Evolutionary conservation across 345 rosid species (phyloP).

Genomic region (Cardamine chenopodiifolia): DNA sequence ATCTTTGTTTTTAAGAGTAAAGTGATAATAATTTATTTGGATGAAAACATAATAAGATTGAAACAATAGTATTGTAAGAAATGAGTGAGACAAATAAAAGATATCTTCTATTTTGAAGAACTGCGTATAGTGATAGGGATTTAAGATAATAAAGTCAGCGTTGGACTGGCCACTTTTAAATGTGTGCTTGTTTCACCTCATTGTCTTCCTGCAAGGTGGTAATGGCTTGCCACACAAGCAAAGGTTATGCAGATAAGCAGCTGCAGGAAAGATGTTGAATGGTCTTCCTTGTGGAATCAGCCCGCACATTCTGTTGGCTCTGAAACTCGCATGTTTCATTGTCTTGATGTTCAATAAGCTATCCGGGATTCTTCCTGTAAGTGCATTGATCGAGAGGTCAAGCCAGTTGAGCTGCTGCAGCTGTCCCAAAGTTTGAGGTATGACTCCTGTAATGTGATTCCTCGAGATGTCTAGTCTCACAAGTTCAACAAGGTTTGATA

Average conservation of each 20-base stretch:
- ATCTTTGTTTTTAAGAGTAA: not conserved
- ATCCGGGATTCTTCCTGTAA: conserved; percentile 73
- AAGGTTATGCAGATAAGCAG: conserved; percentile 84
- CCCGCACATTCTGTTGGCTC: conserved; percentile 88
- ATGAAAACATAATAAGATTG: conserved; percentile 15
- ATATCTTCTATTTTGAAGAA: conserved; percentile 38
- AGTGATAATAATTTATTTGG: conserved; percentile 26
- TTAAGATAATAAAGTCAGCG: conserved; percentile 59
- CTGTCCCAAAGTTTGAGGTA: conserved; percentile 67
- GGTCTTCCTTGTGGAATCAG: conserved; percentile 93
- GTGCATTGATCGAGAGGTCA: conserved; percentile 68
- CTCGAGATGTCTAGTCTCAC: conserved; percentile 69
- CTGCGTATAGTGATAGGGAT: conserved; percentile 42
- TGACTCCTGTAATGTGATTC: conserved; percentile 67
- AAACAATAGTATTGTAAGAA: conserved; percentile 36
- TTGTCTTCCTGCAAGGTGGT: conserved; percentile 66
- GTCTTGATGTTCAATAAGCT: conserved; percentile 58
- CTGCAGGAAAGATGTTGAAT: conserved; percentile 69
- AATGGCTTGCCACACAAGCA: conserved; percentile 94
- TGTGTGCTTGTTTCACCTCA: conserved; percentile 32
- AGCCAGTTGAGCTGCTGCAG: conserved; percentile 69
- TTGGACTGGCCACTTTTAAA: conserved; percentile 54
- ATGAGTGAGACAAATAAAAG: conserved; percentile 35
- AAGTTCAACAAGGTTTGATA: conserved; percentile 72
- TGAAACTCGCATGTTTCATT: conserved; percentile 75